phyloP scores from a whole-genome alignment of 202 grass and related monocot species.

The Saccharum hybrid region DNA sequence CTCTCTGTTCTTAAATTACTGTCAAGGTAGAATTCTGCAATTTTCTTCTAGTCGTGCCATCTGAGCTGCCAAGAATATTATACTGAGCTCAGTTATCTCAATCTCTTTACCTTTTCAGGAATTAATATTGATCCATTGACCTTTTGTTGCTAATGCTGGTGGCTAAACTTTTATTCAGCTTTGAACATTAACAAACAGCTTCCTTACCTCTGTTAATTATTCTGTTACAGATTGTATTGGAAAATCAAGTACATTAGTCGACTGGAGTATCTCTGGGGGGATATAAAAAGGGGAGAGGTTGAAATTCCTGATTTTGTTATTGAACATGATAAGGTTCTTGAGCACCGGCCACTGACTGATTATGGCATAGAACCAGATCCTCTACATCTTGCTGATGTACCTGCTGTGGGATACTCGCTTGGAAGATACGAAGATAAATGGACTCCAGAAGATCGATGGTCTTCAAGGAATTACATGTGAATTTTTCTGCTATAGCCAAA shows the following conservation, averaged over 20 bases:
- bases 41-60: neutral
- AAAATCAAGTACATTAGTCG: slow-evolving; percentile 97
- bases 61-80: slow-evolving; percentile 3
- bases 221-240: slow-evolving; percentile 76
- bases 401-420: slow-evolving; percentile 60
- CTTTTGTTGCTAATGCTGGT: neutral
- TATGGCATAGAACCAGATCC: slow-evolving; percentile 97
- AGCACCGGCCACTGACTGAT: slow-evolving; percentile 91
- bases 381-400: slow-evolving; percentile 75
- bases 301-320: slow-evolving; percentile 92
- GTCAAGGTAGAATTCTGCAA: neutral
- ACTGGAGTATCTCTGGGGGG: slow-evolving; percentile 84
- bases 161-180: neutral
- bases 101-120: neutral
- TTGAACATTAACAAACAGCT: neutral
- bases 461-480: slow-evolving; percentile 65
- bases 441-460: slow-evolving; percentile 67
- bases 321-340: slow-evolving; percentile 80
- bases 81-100: neutral
- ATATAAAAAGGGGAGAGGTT: slow-evolving; percentile 76
- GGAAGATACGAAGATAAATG: slow-evolving; percentile 79
- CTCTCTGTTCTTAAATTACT: neutral
- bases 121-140: neutral
- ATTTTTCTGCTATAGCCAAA: slow-evolving; percentile 6
- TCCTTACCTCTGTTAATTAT: slow-evolving; percentile 2